Evolutionary conservation across 345 rosid species (phyloP).

Genomic region (Arabis alpina): DNA sequence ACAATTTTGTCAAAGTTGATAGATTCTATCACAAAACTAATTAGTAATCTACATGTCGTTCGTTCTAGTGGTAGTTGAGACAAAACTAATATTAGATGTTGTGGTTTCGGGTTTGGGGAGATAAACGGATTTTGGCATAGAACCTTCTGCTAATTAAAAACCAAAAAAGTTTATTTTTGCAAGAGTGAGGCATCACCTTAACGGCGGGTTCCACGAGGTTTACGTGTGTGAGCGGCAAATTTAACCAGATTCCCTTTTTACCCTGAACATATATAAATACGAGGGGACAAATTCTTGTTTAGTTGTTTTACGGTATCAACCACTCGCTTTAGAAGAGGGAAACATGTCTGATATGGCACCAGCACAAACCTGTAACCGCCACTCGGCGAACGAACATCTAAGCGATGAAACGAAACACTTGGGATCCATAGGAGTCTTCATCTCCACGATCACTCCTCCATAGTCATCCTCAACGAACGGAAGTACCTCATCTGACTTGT

Average conservation of each 20-base stretch:
- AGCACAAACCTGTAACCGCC: constrained; percentile 60
- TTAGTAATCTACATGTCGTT: no score
- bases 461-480: constrained; percentile 53
- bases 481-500: constrained; percentile 42
- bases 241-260: constrained; percentile 82
- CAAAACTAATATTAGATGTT: no score
- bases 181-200: constrained; percentile 52
- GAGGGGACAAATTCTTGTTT: no score
- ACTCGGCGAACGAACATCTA: constrained; percentile 49
- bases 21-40: background rate
- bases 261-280: constrained; percentile 47
- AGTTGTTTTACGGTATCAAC: background rate
- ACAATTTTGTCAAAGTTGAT: no score
- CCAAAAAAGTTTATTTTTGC: no score
- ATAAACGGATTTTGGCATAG: no score
- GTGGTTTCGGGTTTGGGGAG: no score
- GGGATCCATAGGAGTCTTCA: constrained; percentile 57
- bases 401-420: constrained; percentile 48
- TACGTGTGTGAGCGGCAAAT: constrained; percentile 61
- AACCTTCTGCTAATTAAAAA: no score
- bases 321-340: background rate
- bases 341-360: background rate
- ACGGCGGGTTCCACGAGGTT: constrained; percentile 74
- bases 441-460: constrained; percentile 65
- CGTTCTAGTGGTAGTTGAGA: no score